Evolutionary conservation across 176 grass and related monocot genomes (phyloP).

Genomic region (Poa pratensis): DNA sequence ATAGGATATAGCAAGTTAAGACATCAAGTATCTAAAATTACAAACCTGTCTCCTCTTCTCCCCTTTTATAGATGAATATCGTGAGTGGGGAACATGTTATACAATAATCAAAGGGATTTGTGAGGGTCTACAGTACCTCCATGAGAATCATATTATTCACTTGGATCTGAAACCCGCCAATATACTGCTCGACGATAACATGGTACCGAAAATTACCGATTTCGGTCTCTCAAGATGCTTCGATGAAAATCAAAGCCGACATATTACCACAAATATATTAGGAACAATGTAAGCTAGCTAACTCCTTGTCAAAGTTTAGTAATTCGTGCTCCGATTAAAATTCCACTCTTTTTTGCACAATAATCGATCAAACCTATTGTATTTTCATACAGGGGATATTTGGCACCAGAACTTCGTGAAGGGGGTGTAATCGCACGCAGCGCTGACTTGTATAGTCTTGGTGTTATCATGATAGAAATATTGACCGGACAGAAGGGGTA

Average conservation of each 20-base stretch:
- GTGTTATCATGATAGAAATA: neutral
- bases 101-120: slow-evolving; percentile 9
- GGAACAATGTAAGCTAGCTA: neutral
- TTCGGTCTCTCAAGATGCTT: neutral
- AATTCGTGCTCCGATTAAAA: neutral
- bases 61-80: neutral
- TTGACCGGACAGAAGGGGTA: neutral
- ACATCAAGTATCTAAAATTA: neutral
- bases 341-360: neutral
- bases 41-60: neutral
- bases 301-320: neutral
- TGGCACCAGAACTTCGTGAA: neutral
- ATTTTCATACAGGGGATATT: neutral
- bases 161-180: slow-evolving; percentile 9
- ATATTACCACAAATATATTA: neutral
- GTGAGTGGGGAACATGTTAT: neutral
- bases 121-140: neutral
- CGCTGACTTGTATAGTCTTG: slow-evolving; percentile 1
- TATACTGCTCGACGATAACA: neutral
- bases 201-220: neutral
- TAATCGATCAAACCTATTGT: neutral
- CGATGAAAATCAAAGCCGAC: neutral
- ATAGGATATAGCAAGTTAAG: neutral
- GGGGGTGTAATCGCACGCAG: neutral
- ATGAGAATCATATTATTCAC: slow-evolving; percentile 3